Base-by-base conservation (phyloP, 257 asterid species). In the Primulina huaijiensis region DNA sequence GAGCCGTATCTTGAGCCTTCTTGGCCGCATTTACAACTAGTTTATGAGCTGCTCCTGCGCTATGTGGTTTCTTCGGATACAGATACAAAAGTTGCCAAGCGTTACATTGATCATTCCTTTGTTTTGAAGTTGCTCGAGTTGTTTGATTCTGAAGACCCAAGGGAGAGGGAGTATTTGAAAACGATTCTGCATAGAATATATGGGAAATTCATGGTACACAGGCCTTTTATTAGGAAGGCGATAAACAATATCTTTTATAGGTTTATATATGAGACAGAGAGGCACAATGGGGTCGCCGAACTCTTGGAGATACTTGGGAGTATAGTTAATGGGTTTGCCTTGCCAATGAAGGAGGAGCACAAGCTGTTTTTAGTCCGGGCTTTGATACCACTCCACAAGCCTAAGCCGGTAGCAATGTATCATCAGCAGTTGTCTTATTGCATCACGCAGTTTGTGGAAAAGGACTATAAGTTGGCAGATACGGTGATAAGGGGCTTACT, bases 301-400 rank as follows among this genome's bases (percentile, higher is more conserved):
- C 81, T 92, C 33, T 61, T 92, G 89, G 98, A 92, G 88, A 88
- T 92, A 37, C 82, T 88, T 6, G 98, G 97, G 71, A 92, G 97
- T 68, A 89, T 92, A 66, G 89, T 92, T 50, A 92, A 89, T 73
- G 97, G 97, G 52, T 92, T 87, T 60, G 94, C 98, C 10, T 74
- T 89, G 90, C 98, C 98, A 16, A 85, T 92, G 96, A 92, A 92
- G 81, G 98, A 89, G 86, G 98, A 92, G 82, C 98, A 92, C 77
- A 89, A 88, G 84, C 60, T 92, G 84, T 88, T 92, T 74, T 94
- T 92, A 60, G 88, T 81, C 8, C 82, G 95, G 76, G 95, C 82
- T 56, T 82, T 92, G 75, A 87, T 92, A 72, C 97, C 97, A 0
- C 86, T 92, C 20, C 97, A 92, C 80, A 92, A 89, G 70, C 90